Evolutionary conservation across 139 green algal species (phyloP).

Genomic region (Tetradesmus obliquus): DNA sequence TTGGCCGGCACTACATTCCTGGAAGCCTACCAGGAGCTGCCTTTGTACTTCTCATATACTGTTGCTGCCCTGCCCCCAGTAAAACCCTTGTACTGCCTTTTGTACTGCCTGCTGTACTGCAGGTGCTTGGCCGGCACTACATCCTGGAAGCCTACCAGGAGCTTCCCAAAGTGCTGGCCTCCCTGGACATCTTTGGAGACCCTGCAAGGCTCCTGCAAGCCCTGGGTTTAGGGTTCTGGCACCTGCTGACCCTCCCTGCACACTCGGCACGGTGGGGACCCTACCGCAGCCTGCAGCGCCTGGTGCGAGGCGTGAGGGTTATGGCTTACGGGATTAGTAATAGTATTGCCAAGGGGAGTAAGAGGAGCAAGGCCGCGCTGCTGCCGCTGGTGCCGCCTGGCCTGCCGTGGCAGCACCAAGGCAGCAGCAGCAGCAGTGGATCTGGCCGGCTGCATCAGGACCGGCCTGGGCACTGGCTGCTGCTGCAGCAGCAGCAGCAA

Average conservation of each 20-base stretch:
- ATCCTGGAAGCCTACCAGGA: constrained; percentile 63
- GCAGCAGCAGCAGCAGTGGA: constrained; percentile 25
- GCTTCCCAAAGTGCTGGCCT: constrained; percentile 70
- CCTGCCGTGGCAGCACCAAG: constrained; percentile 22
- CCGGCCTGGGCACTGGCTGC: neutral
- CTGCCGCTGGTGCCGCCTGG: constrained; percentile 45
- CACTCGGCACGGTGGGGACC: constrained; percentile 38
- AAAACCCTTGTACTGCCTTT: no score
- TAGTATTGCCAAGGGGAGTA: constrained; percentile 58
- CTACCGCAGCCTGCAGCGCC: constrained; percentile 28
- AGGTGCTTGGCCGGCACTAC: constrained; percentile 73
- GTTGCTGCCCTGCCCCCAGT: no score
- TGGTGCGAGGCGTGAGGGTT: constrained; percentile 25
- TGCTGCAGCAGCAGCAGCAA: constrained; percentile 1
- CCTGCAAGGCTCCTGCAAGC: constrained; percentile 53
- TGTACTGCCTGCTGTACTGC: neutral
- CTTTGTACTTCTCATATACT: neutral
- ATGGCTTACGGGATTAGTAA: constrained; percentile 59
- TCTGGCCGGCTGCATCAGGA: neutral
- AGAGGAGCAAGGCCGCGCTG: constrained; percentile 50
- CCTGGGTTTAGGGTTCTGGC: constrained; percentile 62
- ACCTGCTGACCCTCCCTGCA: constrained; percentile 60
- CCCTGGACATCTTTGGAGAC: constrained; percentile 70
- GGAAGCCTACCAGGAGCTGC: constrained; percentile 58
- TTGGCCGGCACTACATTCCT: constrained; percentile 75